A percentile compares a stretch with the other conserved stretches of the same genome.
Conservation (phyloP, 371 early-diverging fungal species). For the Capillidium heterosporum region DNA sequence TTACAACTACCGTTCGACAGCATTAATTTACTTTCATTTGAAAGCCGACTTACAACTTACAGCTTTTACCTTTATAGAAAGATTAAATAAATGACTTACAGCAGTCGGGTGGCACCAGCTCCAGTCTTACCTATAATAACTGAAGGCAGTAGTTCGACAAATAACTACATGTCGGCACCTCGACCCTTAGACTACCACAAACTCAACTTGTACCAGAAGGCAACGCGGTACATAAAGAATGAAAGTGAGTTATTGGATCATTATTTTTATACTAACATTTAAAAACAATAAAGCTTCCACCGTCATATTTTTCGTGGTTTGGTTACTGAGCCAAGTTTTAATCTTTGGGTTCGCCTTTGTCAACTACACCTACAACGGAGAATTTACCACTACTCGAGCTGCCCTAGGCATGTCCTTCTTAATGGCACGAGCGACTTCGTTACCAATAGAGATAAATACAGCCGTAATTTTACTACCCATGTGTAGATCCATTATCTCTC, state of each 20-base stretch:
- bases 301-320: conserved; percentile 1
- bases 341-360: conserved; percentile 6
- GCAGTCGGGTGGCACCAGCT: background rate
- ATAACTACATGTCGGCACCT: background rate
- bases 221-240: background rate
- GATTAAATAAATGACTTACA: background rate
- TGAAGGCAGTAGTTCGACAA: too few species aligned
- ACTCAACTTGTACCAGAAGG: background rate
- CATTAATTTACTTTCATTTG: background rate
- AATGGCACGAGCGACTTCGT: conserved; percentile 1
- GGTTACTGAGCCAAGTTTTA: conserved; percentile 1
- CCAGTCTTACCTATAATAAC: background rate
- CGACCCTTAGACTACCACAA: background rate
- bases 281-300: conserved; percentile 1
- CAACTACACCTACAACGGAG: conserved; percentile 1
- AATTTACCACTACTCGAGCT: background rate
- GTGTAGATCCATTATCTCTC: conserved; percentile 59
- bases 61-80: background rate
- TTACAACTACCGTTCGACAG: background rate
- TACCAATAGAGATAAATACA: conserved; percentile 5
- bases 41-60: background rate
- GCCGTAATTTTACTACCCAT: conserved; percentile 54
- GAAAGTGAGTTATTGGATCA: background rate
- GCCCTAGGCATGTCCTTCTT: background rate
- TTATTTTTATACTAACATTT: background rate